Percentiles rank a stretch among this genome's conserved stretches.
Evolutionary conservation across 495 filamentous ascomycete genomes (phyloP).

Genomic region (Xylaria flabelliformis): DNA sequence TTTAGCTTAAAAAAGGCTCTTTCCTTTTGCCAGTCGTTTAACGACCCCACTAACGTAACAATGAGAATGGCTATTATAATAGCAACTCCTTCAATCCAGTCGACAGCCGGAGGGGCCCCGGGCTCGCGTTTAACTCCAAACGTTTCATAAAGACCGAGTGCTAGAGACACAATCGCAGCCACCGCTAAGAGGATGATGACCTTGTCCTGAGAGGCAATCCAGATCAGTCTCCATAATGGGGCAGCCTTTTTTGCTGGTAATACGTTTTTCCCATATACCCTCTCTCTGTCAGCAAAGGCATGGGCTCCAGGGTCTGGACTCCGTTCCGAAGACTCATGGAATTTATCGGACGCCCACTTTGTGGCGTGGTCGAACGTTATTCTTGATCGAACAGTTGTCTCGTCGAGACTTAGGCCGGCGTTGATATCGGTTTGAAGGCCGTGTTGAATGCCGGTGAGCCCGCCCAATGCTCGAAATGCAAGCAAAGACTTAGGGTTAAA

Average conservation of each 20-base stretch:
- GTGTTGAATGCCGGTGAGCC: conserved; percentile 74
- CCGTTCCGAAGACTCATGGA: conserved; percentile 24
- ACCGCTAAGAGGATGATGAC: conserved; percentile 78
- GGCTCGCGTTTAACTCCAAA: conserved; percentile 49
- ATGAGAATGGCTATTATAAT: conserved; percentile 75
- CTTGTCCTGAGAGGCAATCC: conserved; percentile 86
- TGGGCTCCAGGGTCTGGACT: conserved; percentile 26
- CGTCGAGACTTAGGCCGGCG: conserved; percentile 77
- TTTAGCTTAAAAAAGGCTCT: conserved; percentile 73
- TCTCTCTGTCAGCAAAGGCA: conserved; percentile 61
- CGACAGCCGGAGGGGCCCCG: conserved; percentile 61
- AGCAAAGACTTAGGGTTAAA: conserved; percentile 80
- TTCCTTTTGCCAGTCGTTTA: conserved; percentile 78
- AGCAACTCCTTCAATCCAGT: conserved; percentile 80
- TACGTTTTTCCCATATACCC: conserved; percentile 72
- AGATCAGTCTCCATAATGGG: conserved; percentile 72
- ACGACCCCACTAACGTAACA: conserved; percentile 69
- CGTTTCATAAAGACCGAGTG: conserved; percentile 70
- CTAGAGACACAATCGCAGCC: conserved; percentile 83
- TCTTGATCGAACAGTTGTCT: conserved; percentile 64
- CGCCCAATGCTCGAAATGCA: conserved; percentile 81
- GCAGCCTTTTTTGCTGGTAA: conserved; percentile 77
- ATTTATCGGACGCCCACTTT: conserved; percentile 32
- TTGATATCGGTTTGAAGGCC: conserved; percentile 73
- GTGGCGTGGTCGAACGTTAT: conserved; percentile 74